phyloP scores from a whole-genome alignment of 2,329 filamentous ascomycete species.

The Ustilaginoidea virens region DNA sequence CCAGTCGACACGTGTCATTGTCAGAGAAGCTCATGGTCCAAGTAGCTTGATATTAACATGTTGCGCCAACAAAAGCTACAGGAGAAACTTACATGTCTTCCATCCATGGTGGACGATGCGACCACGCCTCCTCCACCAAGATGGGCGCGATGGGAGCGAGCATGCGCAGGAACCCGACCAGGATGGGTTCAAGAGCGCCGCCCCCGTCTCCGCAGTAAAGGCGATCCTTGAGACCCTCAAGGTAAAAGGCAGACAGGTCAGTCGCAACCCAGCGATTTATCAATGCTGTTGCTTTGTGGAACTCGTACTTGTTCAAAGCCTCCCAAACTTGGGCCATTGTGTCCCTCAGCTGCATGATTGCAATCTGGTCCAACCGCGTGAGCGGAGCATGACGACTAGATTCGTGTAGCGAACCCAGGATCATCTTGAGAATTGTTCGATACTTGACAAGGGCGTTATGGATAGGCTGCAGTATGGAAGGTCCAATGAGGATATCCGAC shows the following conservation, averaged over 20 bases:
- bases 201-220: conserved; percentile 68
- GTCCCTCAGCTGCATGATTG: conserved; percentile 56
- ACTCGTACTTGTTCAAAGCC: conserved; percentile 59
- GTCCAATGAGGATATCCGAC: conserved; percentile 68
- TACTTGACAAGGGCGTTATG: conserved; percentile 73
- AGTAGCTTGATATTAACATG: background rate
- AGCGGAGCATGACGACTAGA: conserved; percentile 34
- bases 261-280: conserved; percentile 71
- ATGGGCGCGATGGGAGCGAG: conserved; percentile 68
- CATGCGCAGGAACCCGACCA: conserved; percentile 60
- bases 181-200: conserved; percentile 50
- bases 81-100: no score
- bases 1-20: no score
- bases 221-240: conserved; percentile 83
- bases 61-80: conserved; percentile 5
- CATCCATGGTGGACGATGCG: conserved; percentile 53
- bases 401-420: conserved; percentile 59
- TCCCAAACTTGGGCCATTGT: conserved; percentile 48
- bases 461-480: conserved; percentile 59
- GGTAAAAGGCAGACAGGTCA: conserved; percentile 84
- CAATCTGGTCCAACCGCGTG: conserved; percentile 55
- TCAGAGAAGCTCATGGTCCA: background rate
- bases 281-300: conserved; percentile 57
- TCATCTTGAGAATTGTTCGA: conserved; percentile 77
- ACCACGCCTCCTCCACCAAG: conserved; percentile 80